Conservation (phyloP, 257 asterid species). For the Anisodus acutangulus region DNA sequence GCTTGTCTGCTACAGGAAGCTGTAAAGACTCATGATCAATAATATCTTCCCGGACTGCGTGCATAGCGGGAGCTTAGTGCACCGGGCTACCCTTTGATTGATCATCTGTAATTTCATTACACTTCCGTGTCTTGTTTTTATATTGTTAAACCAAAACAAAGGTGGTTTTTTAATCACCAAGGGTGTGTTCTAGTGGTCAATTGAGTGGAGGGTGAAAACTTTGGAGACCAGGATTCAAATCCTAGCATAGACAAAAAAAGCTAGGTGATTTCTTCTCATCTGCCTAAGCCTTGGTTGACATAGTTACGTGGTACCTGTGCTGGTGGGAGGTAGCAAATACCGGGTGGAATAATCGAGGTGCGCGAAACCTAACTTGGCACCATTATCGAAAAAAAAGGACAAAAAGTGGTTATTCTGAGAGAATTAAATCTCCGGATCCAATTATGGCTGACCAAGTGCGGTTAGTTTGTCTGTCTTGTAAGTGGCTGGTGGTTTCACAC, state of each 20-base stretch:
- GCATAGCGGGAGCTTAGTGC: no score
- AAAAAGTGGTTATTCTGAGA: neutral
- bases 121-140: neutral
- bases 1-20: conserved; percentile 17
- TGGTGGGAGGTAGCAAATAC: neutral
- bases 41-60: neutral
- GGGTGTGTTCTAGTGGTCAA: conserved; percentile 13
- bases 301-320: neutral
- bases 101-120: neutral
- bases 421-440: neutral
- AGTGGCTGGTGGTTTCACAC: neutral
- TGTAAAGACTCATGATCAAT: neutral
- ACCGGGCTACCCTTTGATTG: neutral
- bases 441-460: conserved; percentile 5
- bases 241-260: neutral
- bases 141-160: conserved; percentile 18
- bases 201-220: neutral
- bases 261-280: neutral
- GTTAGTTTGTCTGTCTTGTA: neutral
- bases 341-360: neutral
- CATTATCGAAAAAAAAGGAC: neutral
- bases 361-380: neutral
- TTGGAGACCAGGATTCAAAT: neutral
- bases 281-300: neutral
- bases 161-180: neutral